Conservation (phyloP, 2,329 filamentous ascomycete species). For the Fusarium torreyae region DNA sequence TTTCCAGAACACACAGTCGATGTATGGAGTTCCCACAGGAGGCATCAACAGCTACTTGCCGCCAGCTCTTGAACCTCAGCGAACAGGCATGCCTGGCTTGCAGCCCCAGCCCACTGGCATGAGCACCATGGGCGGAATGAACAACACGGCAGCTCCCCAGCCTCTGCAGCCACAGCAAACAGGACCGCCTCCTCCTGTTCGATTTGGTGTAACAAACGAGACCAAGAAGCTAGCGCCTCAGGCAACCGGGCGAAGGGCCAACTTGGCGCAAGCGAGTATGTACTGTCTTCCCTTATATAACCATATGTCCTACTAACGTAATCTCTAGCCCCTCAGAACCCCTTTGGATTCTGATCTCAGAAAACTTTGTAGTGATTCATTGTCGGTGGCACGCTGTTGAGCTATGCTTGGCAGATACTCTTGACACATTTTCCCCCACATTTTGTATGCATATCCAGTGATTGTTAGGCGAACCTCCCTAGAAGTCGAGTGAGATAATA, state of each 20-base stretch:
- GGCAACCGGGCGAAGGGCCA: constrained; percentile 89
- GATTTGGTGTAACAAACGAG: constrained; percentile 84
- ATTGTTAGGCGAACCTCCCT: constrained; percentile 40
- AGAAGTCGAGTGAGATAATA: constrained; percentile 44
- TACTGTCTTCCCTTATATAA: constrained; percentile 52
- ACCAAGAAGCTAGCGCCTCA: constrained; percentile 86
- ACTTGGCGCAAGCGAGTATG: constrained; percentile 96
- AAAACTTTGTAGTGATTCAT: constrained; percentile 9
- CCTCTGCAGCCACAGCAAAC: constrained; percentile 65
- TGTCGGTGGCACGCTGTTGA: constrained; percentile 17
- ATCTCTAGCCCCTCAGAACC: constrained; percentile 65
- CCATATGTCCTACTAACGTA: constrained; percentile 35
- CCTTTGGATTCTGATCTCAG: constrained; percentile 64
- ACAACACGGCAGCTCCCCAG: constrained; percentile 60
- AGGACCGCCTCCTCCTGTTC: constrained; percentile 84
- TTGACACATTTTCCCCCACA: constrained; percentile 45
- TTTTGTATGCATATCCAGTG: constrained; percentile 47
- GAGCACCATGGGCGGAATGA: constrained; percentile 64
- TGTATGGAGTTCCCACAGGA: constrained; percentile 60
- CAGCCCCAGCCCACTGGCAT: constrained; percentile 64
- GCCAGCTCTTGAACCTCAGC: constrained; percentile 72
- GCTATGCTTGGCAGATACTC: constrained; percentile 37
- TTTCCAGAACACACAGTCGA: constrained; percentile 64
- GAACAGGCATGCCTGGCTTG: constrained; percentile 66
- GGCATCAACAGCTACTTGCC: constrained; percentile 72